These are phyloP conservation scores for Hypoxylon sp. DNA, from an alignment of 2,329 filamentous ascomycete genomes.

Conservation along the genomic window DNA sequence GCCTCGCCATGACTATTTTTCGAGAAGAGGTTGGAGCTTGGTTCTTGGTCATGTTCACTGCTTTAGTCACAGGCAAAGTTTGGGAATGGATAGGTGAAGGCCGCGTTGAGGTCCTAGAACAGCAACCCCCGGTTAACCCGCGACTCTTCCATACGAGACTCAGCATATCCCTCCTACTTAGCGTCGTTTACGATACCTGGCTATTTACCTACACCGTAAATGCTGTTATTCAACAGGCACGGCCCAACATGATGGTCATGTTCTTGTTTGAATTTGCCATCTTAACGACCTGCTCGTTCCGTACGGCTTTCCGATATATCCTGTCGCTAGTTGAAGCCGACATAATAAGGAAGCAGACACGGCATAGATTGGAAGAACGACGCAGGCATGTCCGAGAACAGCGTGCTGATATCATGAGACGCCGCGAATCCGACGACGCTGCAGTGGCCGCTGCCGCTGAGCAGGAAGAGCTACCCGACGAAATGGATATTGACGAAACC, in stretches of 20 bases:
- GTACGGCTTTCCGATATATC: constrained; percentile 83
- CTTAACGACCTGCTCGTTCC: constrained; percentile 82
- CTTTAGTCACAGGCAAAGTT: constrained; percentile 91
- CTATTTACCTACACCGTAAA: constrained; percentile 86
- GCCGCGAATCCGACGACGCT: constrained; percentile 62
- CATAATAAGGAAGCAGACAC: constrained; percentile 81
- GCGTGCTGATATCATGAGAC: constrained; percentile 66
- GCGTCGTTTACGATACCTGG: constrained; percentile 82
- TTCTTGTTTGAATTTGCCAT: constrained; percentile 98
- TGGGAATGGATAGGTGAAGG: constrained; percentile 99
- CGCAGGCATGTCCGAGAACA: constrained; percentile 76
- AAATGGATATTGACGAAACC: constrained; percentile 89
- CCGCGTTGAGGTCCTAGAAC: constrained; percentile 92
- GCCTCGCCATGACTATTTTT: constrained; percentile 98
- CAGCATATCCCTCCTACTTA: constrained; percentile 81
- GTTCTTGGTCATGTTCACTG: constrained; percentile 97
- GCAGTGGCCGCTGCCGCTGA: constrained; percentile 64
- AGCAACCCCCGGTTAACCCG: constrained; percentile 92
- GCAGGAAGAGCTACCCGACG: constrained; percentile 69
- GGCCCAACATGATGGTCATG: constrained; percentile 99
- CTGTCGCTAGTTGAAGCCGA: constrained; percentile 83
- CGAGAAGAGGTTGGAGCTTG: constrained; percentile 93
- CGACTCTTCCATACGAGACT: constrained; percentile 88
- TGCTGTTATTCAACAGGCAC: constrained; percentile 86
- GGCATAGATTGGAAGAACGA: constrained; percentile 75